Percentiles rank a stretch among this genome's conserved stretches.
Conservation (phyloP, 352 stramenopile species). For the Phytopythium mirpurense region DNA sequence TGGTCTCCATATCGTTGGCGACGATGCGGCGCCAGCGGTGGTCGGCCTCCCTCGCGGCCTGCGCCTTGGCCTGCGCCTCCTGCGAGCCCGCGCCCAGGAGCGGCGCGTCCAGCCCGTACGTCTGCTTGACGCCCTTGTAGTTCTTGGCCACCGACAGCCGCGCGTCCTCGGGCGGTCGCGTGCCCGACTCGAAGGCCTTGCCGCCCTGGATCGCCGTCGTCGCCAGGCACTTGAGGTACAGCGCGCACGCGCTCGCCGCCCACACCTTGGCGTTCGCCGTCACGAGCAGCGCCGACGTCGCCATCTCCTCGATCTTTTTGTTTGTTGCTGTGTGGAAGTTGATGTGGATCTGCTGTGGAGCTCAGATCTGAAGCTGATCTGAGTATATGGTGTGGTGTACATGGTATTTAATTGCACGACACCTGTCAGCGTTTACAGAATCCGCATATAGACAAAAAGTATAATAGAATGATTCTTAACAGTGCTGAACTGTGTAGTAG, state of each 20-base stretch:
- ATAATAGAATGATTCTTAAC: too few relatives aligned
- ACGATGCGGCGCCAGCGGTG: conserved; percentile 45
- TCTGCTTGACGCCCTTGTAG: conserved; percentile 18
- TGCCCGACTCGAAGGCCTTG: conserved; percentile 24
- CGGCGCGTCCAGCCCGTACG: conserved; percentile 10
- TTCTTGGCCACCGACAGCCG: conserved; percentile 1
- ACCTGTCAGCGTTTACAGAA: too few relatives aligned
- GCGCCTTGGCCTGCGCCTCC: conserved; percentile 9
- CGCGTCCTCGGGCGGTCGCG: conserved; percentile 26
- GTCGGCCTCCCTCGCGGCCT: conserved; percentile 19
- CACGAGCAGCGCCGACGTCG: conserved; percentile 7
- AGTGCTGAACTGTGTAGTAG: too few relatives aligned
- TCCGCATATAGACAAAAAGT: too few relatives aligned
- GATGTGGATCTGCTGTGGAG: too few relatives aligned
- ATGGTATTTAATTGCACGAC: too few relatives aligned
- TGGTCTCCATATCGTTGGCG: conserved; percentile 45
- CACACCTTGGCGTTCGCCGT: conserved; percentile 20
- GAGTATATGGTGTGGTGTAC: conserved; percentile 12
- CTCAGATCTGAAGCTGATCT: conserved; percentile 9
- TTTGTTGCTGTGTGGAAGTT: background rate
- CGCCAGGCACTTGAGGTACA: conserved; percentile 27
- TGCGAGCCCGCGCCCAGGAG: conserved; percentile 2
- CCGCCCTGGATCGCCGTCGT: conserved; percentile 25
- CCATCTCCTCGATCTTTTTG: background rate
- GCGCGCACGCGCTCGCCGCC: conserved; percentile 7